Percentiles rank a stretch among this genome's conserved stretches.
Conservation (phyloP, 306 rosid species). For the Cyclanthera cordifolia region DNA sequence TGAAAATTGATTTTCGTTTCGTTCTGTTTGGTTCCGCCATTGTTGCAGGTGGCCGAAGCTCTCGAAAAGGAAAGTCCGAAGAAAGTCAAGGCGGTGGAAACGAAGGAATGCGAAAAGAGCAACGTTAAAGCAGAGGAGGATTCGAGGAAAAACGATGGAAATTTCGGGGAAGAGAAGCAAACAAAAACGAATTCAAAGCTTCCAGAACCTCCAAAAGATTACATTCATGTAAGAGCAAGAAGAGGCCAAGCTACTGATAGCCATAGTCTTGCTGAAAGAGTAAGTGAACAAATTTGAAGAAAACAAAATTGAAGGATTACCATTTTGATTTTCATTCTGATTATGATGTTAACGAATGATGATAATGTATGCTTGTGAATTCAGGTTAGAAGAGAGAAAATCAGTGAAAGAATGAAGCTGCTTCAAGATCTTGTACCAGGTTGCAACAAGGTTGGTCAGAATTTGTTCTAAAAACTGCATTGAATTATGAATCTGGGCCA, state of each 20-base stretch:
- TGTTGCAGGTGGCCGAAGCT: conserved; percentile 38
- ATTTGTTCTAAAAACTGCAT: background rate
- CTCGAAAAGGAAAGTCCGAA: conserved; percentile 41
- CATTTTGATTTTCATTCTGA: background rate
- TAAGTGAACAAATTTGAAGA: conserved; percentile 22
- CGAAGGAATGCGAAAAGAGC: conserved; percentile 32
- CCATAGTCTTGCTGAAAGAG: conserved; percentile 98
- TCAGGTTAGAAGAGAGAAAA: conserved; percentile 92
- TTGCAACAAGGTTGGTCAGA: conserved; percentile 62
- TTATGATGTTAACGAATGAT: conserved; percentile 11
- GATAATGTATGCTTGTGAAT: conserved; percentile 9
- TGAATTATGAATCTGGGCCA: background rate
- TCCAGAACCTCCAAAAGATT: conserved; percentile 73
- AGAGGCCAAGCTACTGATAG: conserved; percentile 99
- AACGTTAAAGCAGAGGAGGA: conserved; percentile 46
- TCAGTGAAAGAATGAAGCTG: conserved; percentile 93
- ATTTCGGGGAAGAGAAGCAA: conserved; percentile 35
- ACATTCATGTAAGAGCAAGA: conserved; percentile 96
- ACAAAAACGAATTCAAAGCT: conserved; percentile 44
- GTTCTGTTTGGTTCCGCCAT: background rate
- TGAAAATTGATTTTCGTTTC: background rate
- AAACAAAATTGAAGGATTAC: background rate
- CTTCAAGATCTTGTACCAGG: conserved; percentile 97
- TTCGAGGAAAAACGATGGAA: conserved; percentile 19
- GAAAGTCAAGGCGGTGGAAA: conserved; percentile 37